Conservation (phyloP, 164 flowering plant species). For the Vitis rupestris region DNA sequence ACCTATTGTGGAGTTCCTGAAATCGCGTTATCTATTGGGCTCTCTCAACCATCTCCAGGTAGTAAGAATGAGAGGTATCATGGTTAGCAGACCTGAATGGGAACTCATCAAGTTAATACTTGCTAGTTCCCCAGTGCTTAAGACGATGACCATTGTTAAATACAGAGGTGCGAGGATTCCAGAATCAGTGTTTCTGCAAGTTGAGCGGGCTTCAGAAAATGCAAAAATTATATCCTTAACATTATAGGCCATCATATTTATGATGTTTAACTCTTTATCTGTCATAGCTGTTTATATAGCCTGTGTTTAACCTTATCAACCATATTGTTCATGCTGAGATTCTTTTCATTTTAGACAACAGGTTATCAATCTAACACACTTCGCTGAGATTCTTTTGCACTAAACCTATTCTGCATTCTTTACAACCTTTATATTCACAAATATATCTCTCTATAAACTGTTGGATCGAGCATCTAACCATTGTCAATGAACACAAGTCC, state of each 20-base stretch:
- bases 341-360: too few species aligned
- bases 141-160: conserved; percentile 7
- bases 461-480: too few species aligned
- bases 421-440: too few species aligned
- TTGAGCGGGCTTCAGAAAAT: conserved; percentile 6
- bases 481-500: too few species aligned
- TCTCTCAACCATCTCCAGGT: conserved; percentile 3
- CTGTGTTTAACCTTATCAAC: too few species aligned
- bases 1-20: conserved; percentile 4
- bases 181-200: conserved; percentile 1
- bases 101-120: conserved; percentile 9
- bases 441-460: too few species aligned
- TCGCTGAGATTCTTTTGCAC: too few species aligned
- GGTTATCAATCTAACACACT: too few species aligned
- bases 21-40: not conserved
- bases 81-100: not conserved
- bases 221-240: conserved; percentile 8
- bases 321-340: too few species aligned
- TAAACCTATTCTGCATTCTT: too few species aligned
- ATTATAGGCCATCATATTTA: not conserved
- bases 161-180: conserved; percentile 5
- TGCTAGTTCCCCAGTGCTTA: conserved; percentile 13
- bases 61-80: conserved; percentile 1
- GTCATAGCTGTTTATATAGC: too few species aligned
- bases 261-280: too few species aligned